A percentile compares a stretch with the other conserved stretches of the same genome.
Conservation (phyloP, 2,329 filamentous ascomycete genomes). For the Grosmannia serpens region DNA sequence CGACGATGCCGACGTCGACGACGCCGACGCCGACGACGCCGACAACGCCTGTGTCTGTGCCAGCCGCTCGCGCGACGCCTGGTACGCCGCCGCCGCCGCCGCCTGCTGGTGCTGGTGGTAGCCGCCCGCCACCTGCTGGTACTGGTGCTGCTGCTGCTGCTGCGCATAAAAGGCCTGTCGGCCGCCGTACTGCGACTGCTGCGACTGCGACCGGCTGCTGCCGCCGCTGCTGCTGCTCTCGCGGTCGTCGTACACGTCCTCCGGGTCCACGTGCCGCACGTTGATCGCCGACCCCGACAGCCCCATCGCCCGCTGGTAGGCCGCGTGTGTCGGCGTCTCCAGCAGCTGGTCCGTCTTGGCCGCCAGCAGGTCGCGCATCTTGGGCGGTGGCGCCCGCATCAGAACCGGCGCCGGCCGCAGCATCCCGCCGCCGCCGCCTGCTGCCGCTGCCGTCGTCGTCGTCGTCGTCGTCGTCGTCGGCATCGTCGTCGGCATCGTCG, state of each 20-base stretch:
- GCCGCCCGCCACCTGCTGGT: neutral
- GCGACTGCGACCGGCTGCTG: slow-evolving; percentile 8
- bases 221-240: slow-evolving; percentile 1
- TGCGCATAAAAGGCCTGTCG: neutral
- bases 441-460: slow-evolving; percentile 8
- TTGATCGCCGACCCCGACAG: slow-evolving; percentile 32
- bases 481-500: slow-evolving; percentile 21
- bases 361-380: slow-evolving; percentile 70
- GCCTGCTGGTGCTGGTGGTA: slow-evolving; percentile 2
- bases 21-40: too few relatives aligned
- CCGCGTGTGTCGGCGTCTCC: slow-evolving; percentile 33
- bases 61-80: slow-evolving; percentile 3
- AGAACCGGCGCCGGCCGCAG: slow-evolving; percentile 43
- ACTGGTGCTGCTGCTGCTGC: slow-evolving; percentile 2
- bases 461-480: slow-evolving; percentile 25
- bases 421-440: slow-evolving; percentile 12
- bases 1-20: slow-evolving; percentile 3
- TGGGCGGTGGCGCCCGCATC: slow-evolving; percentile 65
- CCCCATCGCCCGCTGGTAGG: slow-evolving; percentile 15
- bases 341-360: slow-evolving; percentile 32
- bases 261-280: slow-evolving; percentile 53
- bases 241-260: slow-evolving; percentile 75
- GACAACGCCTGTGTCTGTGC: too few relatives aligned
- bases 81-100: neutral
- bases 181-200: slow-evolving; percentile 5